Evolutionary conservation across 1,284 basidiomycete species (phyloP).

Genomic region (Coniophora puteana): DNA sequence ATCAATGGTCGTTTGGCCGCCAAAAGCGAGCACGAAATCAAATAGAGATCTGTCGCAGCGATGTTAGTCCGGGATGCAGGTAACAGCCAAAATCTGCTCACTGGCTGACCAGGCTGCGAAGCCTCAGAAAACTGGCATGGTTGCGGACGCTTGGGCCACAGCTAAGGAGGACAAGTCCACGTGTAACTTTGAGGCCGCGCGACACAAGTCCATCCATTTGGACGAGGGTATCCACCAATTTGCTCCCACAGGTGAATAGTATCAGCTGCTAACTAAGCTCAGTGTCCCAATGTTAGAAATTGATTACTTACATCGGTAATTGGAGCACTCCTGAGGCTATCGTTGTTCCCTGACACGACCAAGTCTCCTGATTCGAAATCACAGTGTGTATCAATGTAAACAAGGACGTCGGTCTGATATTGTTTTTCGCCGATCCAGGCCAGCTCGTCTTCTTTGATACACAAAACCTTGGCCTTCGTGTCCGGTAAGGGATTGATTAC

Average conservation of each 20-base stretch:
- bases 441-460: neutral
- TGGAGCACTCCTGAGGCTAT: neutral
- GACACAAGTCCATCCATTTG: neutral
- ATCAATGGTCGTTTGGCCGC: neutral
- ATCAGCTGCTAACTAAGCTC: neutral
- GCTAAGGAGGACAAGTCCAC: neutral
- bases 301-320: neutral
- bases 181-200: neutral
- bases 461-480: neutral
- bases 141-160: neutral
- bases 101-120: neutral
- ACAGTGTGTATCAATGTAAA: neutral
- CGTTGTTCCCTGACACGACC: neutral
- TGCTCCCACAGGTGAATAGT: neutral
- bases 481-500: neutral
- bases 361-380: neutral
- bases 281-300: neutral
- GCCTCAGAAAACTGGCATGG: neutral
- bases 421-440: neutral
- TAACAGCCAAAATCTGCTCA: neutral
- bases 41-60: neutral
- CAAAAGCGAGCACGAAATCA: slow-evolving; percentile 2
- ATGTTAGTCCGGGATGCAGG: neutral
- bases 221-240: neutral
- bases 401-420: neutral